Evolutionary conservation across 257 asterid genomes (phyloP), one percentile per base, ranked within the genome.

Genomic region (Nicotiana tomentosiformis): DNA sequence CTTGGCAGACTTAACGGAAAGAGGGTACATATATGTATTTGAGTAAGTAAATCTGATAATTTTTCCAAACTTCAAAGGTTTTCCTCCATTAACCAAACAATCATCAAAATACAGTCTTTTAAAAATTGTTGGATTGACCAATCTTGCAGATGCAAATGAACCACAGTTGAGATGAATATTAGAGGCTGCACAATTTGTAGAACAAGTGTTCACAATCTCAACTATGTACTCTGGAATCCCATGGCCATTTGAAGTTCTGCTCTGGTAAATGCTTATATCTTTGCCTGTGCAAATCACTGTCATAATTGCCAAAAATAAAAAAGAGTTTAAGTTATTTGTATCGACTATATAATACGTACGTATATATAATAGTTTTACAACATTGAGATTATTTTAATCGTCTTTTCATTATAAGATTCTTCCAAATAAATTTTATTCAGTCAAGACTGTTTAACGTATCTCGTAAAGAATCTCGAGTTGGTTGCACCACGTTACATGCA

Each of bases 131-230:
- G 97, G 95, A 84, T 90, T 90, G 35, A 93, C 93, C 33, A 88
- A 68, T 57, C 89, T 88, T 37, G 94, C 91, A 3, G 92, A 93
- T 57, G 95, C 93, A 87, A 93, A 93, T 95, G 94, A 91, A 6
- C 93, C 95, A 78, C 94, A 93, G 78, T 80, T 84, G 76, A 91
- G 80, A 72, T 91, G 95, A 69, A 93, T 91, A 56, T 86, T 65
- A 0, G 95, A 91, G 78, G 95, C 93, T 30, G 89, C 88, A 84
- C 93, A 88, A 0, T 88, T 89, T 39, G 89, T 82, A 11, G 85
- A 84, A 64, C 97, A 91, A 0, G 94, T 90, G 86, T 93, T 93
- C 89, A 85, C 93, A 11, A 91, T 90, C 86, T 93, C 88, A 1
- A 93, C 94, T 61, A 88, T 86, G 89, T 81, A 93, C 39, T 85